Percentiles rank a stretch among this genome's conserved stretches.
Conservation (phyloP, 73 alveolate genomes). For the Loxodes magnus region DNA sequence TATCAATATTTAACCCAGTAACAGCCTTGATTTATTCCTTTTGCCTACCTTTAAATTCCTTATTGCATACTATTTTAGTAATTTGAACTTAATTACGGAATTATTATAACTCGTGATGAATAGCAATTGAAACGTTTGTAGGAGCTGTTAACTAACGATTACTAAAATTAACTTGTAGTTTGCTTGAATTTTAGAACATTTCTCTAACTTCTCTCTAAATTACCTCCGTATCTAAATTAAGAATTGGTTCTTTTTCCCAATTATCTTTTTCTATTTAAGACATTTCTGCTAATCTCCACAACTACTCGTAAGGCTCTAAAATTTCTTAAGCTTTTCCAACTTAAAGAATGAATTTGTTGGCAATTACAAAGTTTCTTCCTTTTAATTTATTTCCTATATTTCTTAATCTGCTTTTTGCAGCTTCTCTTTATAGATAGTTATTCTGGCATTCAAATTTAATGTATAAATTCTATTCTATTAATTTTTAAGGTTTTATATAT, state of each 20-base stretch:
- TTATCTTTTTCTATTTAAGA: conserved; percentile 14
- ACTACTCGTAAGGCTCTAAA: conserved; percentile 61
- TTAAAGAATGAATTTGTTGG: conserved; percentile 52
- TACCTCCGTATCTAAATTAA: conserved; percentile 63
- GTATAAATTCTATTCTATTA: no score
- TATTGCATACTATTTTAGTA: conserved; percentile 53
- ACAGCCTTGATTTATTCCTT: no score
- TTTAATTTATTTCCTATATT: conserved; percentile 58
- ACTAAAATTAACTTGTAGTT: conserved; percentile 24
- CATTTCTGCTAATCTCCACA: conserved; percentile 58
- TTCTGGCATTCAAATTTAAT: no score
- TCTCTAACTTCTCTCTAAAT: conserved; percentile 59
- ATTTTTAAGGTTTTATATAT: no score
- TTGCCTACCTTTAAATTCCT: conserved; percentile 93
- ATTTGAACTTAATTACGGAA: conserved; percentile 47
- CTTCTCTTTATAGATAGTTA: conserved; percentile 18
- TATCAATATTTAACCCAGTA: no score
- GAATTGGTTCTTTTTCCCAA: conserved; percentile 38
- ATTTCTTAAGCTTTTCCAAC: conserved; percentile 48
- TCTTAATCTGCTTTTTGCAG: conserved; percentile 39
- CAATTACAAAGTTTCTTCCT: conserved; percentile 69
- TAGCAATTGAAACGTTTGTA: no score
- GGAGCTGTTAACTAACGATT: no score
- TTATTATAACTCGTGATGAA: no score
- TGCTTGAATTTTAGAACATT: conserved; percentile 42